phyloP scores from a whole-genome alignment of 805 yeast species.

The Trichomonascus vanleenenianus region DNA sequence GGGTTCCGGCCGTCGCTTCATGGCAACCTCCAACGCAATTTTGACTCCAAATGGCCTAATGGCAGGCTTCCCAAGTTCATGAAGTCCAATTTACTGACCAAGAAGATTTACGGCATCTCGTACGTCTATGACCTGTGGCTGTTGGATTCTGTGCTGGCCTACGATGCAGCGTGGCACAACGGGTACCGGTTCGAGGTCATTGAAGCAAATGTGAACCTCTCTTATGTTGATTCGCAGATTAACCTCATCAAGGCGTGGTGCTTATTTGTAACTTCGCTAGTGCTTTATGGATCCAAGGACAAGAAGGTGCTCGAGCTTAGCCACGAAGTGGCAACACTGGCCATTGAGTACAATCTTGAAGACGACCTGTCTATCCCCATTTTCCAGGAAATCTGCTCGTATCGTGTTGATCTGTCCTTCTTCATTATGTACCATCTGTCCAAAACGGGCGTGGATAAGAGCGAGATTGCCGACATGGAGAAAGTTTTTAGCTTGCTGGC shows the following conservation, averaged over 20 bases:
- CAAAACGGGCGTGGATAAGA: slow-evolving; percentile 4
- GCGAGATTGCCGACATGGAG: slow-evolving; percentile 33
- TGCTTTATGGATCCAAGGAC: slow-evolving; percentile 29
- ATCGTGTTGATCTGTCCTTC: slow-evolving; percentile 61
- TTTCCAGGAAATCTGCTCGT: slow-evolving; percentile 46
- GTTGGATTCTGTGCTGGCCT: slow-evolving; percentile 51
- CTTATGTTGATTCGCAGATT: slow-evolving; percentile 58
- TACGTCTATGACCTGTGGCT: slow-evolving; percentile 52
- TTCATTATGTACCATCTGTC: slow-evolving; percentile 28
- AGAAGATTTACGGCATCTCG: slow-evolving; percentile 42
- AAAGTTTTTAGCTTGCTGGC: slow-evolving; percentile 19
- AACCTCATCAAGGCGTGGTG: slow-evolving; percentile 70
- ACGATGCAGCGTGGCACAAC: slow-evolving; percentile 37
- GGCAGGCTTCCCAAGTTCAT: slow-evolving; percentile 39
- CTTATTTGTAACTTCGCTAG: slow-evolving; percentile 59
- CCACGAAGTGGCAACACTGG: slow-evolving; percentile 33
- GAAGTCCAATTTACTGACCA: slow-evolving; percentile 31
- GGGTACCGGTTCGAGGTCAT: slow-evolving; percentile 44
- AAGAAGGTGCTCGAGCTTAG: slow-evolving; percentile 11
- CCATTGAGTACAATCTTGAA: slow-evolving; percentile 44
- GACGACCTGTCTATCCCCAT: slow-evolving; percentile 45
- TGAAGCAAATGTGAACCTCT: slow-evolving; percentile 54
- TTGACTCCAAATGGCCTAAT: slow-evolving; percentile 42
- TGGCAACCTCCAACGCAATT: slow-evolving; percentile 36
- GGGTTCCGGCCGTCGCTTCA: slow-evolving; percentile 43